phyloP scores from a whole-genome alignment of 352 stramenopile species.

The Blastocystis sp. region DNA sequence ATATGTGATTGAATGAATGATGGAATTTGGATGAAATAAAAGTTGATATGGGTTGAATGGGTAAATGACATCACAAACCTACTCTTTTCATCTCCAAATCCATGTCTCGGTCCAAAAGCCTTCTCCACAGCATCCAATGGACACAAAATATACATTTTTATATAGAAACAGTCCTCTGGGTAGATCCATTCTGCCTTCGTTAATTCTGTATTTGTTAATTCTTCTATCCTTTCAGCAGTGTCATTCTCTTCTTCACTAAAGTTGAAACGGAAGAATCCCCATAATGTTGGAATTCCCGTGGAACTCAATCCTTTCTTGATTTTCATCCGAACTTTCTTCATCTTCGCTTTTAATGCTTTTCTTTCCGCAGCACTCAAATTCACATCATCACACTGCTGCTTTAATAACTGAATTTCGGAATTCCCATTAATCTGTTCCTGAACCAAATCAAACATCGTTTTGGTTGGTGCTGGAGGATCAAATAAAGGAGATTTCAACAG shows the following conservation, averaged over 20 bases:
- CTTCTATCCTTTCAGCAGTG: not conserved
- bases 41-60: too few species aligned
- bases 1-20: too few species aligned
- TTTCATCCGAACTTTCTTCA: constrained; percentile 90
- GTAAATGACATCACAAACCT: not conserved
- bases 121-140: not conserved
- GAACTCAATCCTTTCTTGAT: not conserved
- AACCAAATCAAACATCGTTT: constrained; percentile 61
- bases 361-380: constrained; percentile 81
- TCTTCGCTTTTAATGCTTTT: constrained; percentile 87
- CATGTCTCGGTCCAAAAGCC: constrained; percentile 14
- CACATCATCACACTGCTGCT: constrained; percentile 30
- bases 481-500: constrained; percentile 75
- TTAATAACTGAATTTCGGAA: not conserved
- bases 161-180: constrained; percentile 50
- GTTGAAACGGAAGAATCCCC: constrained; percentile 45
- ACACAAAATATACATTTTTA: constrained; percentile 56
- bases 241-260: not conserved
- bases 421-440: constrained; percentile 51
- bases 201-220: not conserved
- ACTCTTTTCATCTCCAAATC: constrained; percentile 6
- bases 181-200: constrained; percentile 15
- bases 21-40: too few species aligned
- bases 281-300: constrained; percentile 18
- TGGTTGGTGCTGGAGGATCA: not conserved